Evolutionary conservation across 139 green algal genomes (phyloP), one percentile per base, ranked within the genome.

Genomic region (Astrephomene gubernaculifera): DNA sequence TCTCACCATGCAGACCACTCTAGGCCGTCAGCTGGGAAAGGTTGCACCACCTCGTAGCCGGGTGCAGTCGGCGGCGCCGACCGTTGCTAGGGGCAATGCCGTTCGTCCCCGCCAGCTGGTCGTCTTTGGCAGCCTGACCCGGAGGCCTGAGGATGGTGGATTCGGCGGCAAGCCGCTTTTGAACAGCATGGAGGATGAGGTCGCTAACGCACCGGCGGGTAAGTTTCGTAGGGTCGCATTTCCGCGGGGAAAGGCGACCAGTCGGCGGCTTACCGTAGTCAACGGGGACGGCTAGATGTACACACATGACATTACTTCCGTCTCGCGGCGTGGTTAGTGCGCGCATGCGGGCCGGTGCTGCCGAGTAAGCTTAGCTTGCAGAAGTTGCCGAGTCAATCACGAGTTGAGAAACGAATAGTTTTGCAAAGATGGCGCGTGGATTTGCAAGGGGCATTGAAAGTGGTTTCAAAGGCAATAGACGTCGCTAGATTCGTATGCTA

Each of bases 121-220:
- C 36, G 78, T 84, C 0, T 36, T 31, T 6, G 45, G 44, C 57
- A 89, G 83, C 71, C 70, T 91, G n/a, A 87, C 72, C 49, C 75
- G 72, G 49, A 79, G 83, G 21, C 60, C 74, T 10, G 88, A 86
- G 67, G 79, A 91, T 43, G 83, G 89, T n/a, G 61, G 72, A 19
- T 33, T 76, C 29, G 79, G 25, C 6, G 79, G 65, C 3, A 86
- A 86, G 65, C 79, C 44, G 19, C 67, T 86, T 10, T 79, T 69
- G 79, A 86, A 86, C 79, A 79, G 65, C 65, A 67, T 78, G 79
- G 79, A 86, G 8, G 81, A 80, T 0, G 81, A 86, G 29, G 68
- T 39, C 27, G 53, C 79, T 2, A 86, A 57, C 63, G 36, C 35
- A 25, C 31, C 17, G 17, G 39, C 21, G 10, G 64, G 79, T 86